phyloP scores from a whole-genome alignment of 768 basidiomycete genomes.

The Leccinellum luteum region DNA sequence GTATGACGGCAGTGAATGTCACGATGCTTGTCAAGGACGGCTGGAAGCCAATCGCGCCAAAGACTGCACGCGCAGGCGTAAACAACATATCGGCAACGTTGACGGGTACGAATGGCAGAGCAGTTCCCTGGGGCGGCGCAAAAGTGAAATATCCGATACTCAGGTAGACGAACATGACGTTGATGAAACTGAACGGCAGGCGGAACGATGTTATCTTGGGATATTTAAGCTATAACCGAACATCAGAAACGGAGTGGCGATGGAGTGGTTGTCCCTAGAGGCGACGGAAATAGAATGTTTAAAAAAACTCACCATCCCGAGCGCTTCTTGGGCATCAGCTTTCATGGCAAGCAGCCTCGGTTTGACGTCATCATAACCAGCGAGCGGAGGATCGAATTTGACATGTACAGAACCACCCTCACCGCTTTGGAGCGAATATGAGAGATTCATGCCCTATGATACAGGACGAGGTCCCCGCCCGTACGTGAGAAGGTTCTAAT shows the following conservation, averaged over 20 bases:
- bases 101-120: constrained; percentile 16
- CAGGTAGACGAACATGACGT: constrained; percentile 13
- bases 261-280: not conserved
- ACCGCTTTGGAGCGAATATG: constrained; percentile 54
- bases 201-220: constrained; percentile 61
- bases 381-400: constrained; percentile 66
- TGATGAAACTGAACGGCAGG: constrained; percentile 38
- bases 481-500: not conserved
- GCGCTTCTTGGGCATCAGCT: constrained; percentile 70
- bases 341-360: constrained; percentile 80
- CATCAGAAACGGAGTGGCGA: not conserved
- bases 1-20: constrained; percentile 8
- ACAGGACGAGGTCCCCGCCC: not conserved
- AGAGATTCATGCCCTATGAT: constrained; percentile 64
- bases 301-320: constrained; percentile 64
- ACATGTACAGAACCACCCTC: constrained; percentile 48
- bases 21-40: constrained; percentile 10
- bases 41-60: constrained; percentile 14
- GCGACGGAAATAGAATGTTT: not conserved
- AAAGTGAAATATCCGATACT: constrained; percentile 16
- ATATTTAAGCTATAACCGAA: constrained; percentile 48
- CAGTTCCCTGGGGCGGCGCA: constrained; percentile 20
- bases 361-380: constrained; percentile 79
- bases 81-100: constrained; percentile 14
- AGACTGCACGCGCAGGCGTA: constrained; percentile 18